Evolutionary conservation across 1,284 basidiomycete species (phyloP).

Genomic region (Fomes fomentarius): DNA sequence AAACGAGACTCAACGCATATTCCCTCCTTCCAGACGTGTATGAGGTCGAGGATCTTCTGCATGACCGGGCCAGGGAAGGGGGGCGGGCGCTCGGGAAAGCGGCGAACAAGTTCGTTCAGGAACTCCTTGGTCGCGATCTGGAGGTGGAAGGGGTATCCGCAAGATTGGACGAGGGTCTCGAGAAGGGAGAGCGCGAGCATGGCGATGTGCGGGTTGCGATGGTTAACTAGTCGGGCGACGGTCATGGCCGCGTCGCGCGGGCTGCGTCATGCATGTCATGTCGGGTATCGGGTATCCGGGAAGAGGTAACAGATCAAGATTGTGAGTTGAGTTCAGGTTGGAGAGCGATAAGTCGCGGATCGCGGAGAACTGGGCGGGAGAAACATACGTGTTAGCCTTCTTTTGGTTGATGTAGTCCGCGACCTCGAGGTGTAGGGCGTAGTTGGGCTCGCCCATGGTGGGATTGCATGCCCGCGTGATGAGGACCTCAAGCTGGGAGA

Average conservation of each 20-base stretch:
- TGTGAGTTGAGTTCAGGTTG: no score
- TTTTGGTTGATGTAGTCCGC: slow-evolving; percentile 93
- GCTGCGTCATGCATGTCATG: no score
- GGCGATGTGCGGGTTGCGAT: slow-evolving; percentile 89
- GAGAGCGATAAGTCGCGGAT: slow-evolving; percentile 6
- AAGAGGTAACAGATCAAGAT: no score
- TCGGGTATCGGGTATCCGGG: slow-evolving; percentile 10
- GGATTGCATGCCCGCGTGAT: slow-evolving; percentile 90
- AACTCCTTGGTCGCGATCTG: slow-evolving; percentile 99
- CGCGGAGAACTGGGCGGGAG: background rate
- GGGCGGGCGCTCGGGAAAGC: slow-evolving; percentile 97
- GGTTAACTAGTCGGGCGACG: slow-evolving; percentile 82
- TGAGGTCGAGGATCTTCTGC: slow-evolving; percentile 92
- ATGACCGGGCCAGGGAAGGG: slow-evolving; percentile 95
- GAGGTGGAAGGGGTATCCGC: slow-evolving; percentile 96
- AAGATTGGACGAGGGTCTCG: slow-evolving; percentile 93
- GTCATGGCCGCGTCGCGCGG: slow-evolving; percentile 90
- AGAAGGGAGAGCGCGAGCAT: slow-evolving; percentile 85
- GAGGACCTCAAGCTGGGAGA: slow-evolving; percentile 68
- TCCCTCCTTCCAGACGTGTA: slow-evolving; percentile 95
- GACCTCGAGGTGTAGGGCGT: slow-evolving; percentile 91
- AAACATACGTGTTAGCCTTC: slow-evolving; percentile 92
- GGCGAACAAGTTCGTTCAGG: slow-evolving; percentile 95
- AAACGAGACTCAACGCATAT: slow-evolving; percentile 90
- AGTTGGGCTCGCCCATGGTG: slow-evolving; percentile 85